A percentile compares a stretch with the other conserved stretches of the same genome.
Conservation (phyloP, 2,329 filamentous ascomycete species). For the Aspergillus pseudotamarii region DNA sequence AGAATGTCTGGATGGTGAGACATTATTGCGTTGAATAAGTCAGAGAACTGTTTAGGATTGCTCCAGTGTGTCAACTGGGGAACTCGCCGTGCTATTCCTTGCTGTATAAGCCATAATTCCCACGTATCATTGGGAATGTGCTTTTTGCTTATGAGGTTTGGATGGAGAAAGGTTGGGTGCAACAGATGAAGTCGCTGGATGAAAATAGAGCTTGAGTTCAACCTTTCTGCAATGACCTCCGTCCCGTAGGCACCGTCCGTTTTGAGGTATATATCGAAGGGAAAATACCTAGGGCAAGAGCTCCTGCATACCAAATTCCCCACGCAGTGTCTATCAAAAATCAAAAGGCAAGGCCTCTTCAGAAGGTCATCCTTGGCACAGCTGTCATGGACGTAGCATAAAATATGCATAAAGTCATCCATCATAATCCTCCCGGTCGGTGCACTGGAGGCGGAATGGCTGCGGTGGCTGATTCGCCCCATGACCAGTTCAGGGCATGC, state of each 20-base stretch:
- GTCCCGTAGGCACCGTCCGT: neutral
- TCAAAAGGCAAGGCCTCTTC: neutral
- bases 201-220: neutral
- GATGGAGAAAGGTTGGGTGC: neutral
- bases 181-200: too few species aligned
- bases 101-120: neutral
- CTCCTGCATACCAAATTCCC: too few species aligned
- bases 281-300: neutral
- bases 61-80: neutral
- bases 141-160: neutral
- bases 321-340: neutral
- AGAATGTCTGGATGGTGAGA: neutral
- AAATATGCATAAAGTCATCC: neutral
- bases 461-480: neutral
- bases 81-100: neutral
- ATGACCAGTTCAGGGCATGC: neutral
- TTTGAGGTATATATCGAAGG: neutral
- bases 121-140: neutral
- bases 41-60: neutral
- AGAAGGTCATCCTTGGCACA: neutral
- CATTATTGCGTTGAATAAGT: neutral
- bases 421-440: too few species aligned
- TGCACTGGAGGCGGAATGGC: too few species aligned
- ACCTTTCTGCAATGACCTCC: neutral
- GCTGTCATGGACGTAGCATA: neutral